These are phyloP conservation scores for Strobilomyces echinocephalus DNA, from an alignment of 768 basidiomycete species.

Conservation along the genomic window DNA sequence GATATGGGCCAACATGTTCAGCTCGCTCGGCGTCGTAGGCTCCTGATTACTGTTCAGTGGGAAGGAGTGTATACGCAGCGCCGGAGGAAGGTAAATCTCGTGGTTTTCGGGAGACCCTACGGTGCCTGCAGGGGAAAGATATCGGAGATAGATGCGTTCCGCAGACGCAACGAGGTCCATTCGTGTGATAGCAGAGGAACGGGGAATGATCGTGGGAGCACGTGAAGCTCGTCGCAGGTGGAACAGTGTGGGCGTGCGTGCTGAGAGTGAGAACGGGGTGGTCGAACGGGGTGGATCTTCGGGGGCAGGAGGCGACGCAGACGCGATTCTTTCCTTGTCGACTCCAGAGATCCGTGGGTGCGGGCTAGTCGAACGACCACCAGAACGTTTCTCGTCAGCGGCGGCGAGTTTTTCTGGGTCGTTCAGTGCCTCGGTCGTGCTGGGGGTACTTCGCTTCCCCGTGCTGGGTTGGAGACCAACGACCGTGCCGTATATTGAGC, in stretches of 20 bases:
- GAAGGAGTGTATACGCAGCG: conserved; percentile 87
- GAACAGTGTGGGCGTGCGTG: conserved; percentile 74
- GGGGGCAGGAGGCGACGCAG: conserved; percentile 43
- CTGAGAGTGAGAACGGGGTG: conserved; percentile 74
- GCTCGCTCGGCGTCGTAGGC: conserved; percentile 62
- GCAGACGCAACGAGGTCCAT: conserved; percentile 88
- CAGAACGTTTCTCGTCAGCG: conserved; percentile 43
- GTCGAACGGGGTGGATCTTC: conserved; percentile 60
- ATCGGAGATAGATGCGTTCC: conserved; percentile 93
- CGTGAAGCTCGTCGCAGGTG: conserved; percentile 73
- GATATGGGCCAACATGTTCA: conserved; percentile 76
- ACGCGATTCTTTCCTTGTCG: conserved; percentile 38
- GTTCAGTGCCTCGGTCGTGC: conserved; percentile 65
- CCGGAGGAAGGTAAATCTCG: conserved; percentile 95
- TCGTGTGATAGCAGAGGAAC: conserved; percentile 85
- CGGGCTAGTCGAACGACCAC: conserved; percentile 57
- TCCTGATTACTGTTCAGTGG: conserved; percentile 73
- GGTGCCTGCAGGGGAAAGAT: conserved; percentile 77
- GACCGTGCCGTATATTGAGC: conserved; percentile 89
- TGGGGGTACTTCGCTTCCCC: conserved; percentile 76
- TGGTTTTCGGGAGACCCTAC: conserved; percentile 85
- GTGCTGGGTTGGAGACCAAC: conserved; percentile 63
- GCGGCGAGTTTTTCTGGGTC: conserved; percentile 65
- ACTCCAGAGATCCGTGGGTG: conserved; percentile 39
- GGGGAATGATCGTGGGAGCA: conserved; percentile 91